phyloP scores from a whole-genome alignment of 164 flowering plant species.

The Vitis riparia region DNA sequence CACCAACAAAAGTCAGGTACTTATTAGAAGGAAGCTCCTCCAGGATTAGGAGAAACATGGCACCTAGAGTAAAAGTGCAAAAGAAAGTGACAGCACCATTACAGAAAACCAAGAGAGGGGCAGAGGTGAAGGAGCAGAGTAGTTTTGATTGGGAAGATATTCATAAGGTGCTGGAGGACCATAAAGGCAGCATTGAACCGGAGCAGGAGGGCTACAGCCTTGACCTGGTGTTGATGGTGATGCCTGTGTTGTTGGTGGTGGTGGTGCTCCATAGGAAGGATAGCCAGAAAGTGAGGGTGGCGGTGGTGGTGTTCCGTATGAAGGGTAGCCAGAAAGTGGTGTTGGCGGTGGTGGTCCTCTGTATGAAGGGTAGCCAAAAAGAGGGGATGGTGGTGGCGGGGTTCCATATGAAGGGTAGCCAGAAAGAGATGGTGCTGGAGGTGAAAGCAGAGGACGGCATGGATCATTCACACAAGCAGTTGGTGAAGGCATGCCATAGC shows the following conservation, averaged over 20 bases:
- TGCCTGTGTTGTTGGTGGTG: conserved; percentile 15
- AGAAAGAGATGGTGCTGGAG: conserved; percentile 16
- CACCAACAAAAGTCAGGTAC: neutral
- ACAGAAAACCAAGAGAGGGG: neutral
- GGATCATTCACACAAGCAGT: conserved; percentile 15
- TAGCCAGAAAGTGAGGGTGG: conserved; percentile 14
- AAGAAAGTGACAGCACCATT: conserved; percentile 1
- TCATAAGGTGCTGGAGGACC: conserved; percentile 21
- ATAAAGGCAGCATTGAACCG: conserved; percentile 26
- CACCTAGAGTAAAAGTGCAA: conserved; percentile 4
- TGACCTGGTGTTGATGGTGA: conserved; percentile 7
- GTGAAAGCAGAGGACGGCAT: conserved; percentile 23
- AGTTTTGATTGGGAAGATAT: conserved; percentile 17
- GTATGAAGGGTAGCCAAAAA: conserved; percentile 11
- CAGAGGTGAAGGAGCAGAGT: conserved; percentile 4
- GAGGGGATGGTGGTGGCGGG: conserved; percentile 19
- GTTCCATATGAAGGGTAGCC: conserved; percentile 13
- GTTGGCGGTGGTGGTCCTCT: conserved; percentile 12
- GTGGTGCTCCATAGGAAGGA: conserved; percentile 17
- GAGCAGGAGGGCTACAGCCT: conserved; percentile 21
- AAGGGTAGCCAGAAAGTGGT: conserved; percentile 1
- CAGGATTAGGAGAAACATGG: neutral
- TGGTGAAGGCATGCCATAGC: conserved; percentile 5
- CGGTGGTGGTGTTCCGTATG: conserved; percentile 13
- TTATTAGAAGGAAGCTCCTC: neutral